Base-by-base conservation (phyloP, 192 early-diverging fungal species). In the Backusella circina region DNA sequence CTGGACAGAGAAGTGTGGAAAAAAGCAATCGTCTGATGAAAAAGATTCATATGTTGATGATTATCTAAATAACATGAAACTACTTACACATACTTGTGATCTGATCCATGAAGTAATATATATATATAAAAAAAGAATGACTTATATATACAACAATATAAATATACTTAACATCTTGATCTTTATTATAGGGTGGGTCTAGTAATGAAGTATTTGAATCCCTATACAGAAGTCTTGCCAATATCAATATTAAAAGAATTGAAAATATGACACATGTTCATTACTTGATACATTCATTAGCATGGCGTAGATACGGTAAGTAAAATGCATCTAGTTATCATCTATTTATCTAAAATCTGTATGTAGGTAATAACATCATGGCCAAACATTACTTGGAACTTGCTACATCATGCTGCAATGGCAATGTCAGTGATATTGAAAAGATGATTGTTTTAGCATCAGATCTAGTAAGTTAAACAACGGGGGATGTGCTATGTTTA, bases 231-330 rank as follows among this genome's bases (percentile, higher is more conserved):
- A 68, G 67, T 23, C 36, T 37, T 33, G 32, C 36, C 36, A 68
- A 68, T 68, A 68, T 68, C 67, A 68, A 38, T 4, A 36, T 68
- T 23, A 68, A 68, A 35, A 32, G 36, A 36, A 68, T 68, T 9
- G 36, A 68, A 23, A 68, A 68, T 12, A 68, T 68, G 67, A 36
- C 32, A 23, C 67, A 36, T 37, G 67, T 68, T 12, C 67, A 68
- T 37, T 68, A 68, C 16, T 26, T 68, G 36, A 21, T 68, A n/a
- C 21, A 33, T 23, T 37, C 33, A 23, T 68, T 68, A 38, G 67
- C 67, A 26, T 68, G 67, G 67, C 67, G 36, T 37, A 33, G n/a
- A 68, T 68, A 68, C 38, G 67, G 67, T 68, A 36, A 68, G 8
- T 33, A 1, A 33, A n/a, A n/a, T n/a, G n/a, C 13, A 66, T 21